Base-by-base conservation (phyloP, 1,139 yeast species). In the Kodamaea arcana region DNA sequence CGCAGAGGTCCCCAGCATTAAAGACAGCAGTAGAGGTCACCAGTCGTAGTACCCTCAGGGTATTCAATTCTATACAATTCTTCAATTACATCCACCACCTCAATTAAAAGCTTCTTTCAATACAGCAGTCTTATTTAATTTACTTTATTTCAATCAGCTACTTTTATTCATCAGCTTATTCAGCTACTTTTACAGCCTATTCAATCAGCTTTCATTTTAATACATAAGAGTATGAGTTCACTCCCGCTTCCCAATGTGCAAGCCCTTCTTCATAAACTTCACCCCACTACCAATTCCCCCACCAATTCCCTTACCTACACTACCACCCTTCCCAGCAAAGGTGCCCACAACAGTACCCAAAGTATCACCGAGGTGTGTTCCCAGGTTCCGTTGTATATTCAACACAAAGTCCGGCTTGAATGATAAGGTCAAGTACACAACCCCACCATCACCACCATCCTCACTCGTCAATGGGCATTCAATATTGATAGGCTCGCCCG, bases 341-440 rank as follows among this genome's bases (percentile, higher is more conserved):
- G 31, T 27, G 4, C 62, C 49, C 4, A 62, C 60, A 17, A 67
- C 69, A 6, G 50, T 42, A 15, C 62, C 64, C 31, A 66, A 55
- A n/a, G 72, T 67, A 36, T 62, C 71, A 36, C 72, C 71, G n/a
- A 69, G 62, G 28, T 60, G 55, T 29, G 68, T 64, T 15, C 61
- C 46, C n/a, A 65, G 54, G 24, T 46, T 53, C 6, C 72, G 61
- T 41, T 56, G 62, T 33, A 75, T 65, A 30, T 71, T 60, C 32
- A 78, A 60, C 13, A 86, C 72, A 51, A 83, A 85, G 31, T 72
- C 76, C 2, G 97, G 94, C 46, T 72, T 69, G 64, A 87, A 88
- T 4, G 73, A 59, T 39, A 83, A 64, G 35, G 69, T 72, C 35
- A 87, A 58, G 41, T 73, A 75, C 5, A 82, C 66, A 10, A 67